Percentiles rank a stretch among this genome's conserved stretches.
phyloP scores from a whole-genome alignment of 257 asterid genomes.

The Datura wrightii region DNA sequence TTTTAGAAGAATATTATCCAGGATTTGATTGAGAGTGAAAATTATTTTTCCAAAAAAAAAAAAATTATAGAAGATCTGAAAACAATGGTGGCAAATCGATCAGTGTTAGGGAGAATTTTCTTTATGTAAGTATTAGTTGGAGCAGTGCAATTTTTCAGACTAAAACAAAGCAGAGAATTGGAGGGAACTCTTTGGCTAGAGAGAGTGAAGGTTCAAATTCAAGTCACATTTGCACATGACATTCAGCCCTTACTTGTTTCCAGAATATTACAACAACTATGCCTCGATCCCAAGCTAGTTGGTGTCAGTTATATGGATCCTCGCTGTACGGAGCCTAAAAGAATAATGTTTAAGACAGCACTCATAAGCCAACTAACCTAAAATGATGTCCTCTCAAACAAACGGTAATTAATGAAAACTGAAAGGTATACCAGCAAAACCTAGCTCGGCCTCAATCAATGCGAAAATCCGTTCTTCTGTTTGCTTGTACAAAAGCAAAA shows the following conservation, averaged over 20 bases:
- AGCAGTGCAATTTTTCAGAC: neutral
- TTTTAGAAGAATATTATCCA: neutral
- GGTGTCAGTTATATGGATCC: neutral
- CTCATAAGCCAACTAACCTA: neutral
- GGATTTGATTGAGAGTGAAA: neutral
- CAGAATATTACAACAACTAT: neutral
- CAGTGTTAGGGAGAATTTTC: neutral
- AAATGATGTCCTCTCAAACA: constrained; percentile 23
- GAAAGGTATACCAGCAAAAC: constrained; percentile 7
- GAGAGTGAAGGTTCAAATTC: neutral
- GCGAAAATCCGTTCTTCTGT: neutral
- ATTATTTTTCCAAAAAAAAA: no score
- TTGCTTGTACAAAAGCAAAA: constrained; percentile 14
- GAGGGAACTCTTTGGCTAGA: neutral
- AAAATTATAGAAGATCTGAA: neutral
- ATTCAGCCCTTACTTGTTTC: neutral
- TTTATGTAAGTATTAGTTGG: neutral
- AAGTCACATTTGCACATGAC: constrained; percentile 22
- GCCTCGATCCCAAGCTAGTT: constrained; percentile 15
- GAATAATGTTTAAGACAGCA: neutral
- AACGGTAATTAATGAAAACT: neutral
- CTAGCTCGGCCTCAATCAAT: neutral
- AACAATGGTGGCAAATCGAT: neutral
- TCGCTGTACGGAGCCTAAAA: constrained; percentile 11
- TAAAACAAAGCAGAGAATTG: no score